A percentile compares a stretch with the other conserved stretches of the same genome.
phyloP scores from a whole-genome alignment of 129 eudicot genomes.

The Flaveria sonorensis region DNA sequence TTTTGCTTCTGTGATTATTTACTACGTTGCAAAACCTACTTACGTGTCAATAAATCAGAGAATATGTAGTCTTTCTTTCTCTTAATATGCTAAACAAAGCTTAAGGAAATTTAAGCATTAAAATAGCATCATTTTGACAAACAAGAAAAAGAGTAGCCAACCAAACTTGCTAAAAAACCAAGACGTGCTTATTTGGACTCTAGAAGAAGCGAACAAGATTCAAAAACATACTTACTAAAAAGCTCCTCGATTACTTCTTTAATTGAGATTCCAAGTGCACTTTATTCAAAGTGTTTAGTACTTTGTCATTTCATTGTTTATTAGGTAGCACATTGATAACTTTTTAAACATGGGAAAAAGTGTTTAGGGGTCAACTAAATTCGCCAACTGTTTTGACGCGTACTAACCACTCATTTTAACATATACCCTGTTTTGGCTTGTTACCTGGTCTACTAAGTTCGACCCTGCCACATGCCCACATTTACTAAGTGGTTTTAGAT shows the following conservation, averaged over 20 bases:
- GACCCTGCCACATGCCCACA: too few relatives aligned
- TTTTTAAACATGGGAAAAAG: neutral
- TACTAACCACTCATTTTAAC: too few relatives aligned
- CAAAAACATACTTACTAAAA: neutral
- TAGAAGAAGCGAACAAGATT: neutral
- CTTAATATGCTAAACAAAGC: conserved; percentile 14
- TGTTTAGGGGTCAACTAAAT: neutral
- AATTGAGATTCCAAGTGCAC: neutral
- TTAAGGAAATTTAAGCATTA: conserved; percentile 12
- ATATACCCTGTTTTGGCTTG: too few relatives aligned
- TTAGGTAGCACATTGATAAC: neutral
- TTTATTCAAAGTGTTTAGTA: neutral
- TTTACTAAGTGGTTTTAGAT: too few relatives aligned
- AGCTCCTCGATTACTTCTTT: neutral
- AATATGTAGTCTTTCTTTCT: conserved; percentile 9
- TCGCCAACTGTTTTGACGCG: too few relatives aligned
- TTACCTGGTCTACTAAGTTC: too few relatives aligned
- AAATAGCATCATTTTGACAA: neutral
- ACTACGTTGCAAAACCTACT: neutral
- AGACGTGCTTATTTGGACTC: neutral
- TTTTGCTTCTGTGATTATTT: conserved; percentile 22
- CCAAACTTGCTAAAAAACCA: neutral
- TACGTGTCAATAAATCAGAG: neutral
- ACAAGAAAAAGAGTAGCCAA: neutral
- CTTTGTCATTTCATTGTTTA: neutral